Evolutionary conservation across 768 basidiomycete species (phyloP), one percentile per base, ranked within the genome.

Genomic region (Collybiopsis confluens): DNA sequence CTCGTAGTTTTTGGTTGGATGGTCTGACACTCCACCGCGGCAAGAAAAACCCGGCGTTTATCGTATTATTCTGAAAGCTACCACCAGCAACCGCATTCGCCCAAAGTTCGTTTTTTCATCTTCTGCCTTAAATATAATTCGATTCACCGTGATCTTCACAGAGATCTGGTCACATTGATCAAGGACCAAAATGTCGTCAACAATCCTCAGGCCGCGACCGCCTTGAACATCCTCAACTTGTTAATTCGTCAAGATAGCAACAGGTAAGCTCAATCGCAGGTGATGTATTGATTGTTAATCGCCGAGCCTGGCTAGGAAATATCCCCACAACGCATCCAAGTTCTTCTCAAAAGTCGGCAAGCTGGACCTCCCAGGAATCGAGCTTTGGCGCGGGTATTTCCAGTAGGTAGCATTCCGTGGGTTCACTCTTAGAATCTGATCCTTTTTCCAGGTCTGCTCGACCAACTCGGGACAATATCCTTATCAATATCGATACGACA

Each of bases 161-260:
- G 60, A 68, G n/a, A 18, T 59, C 47, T 27, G 68, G 23, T 67
- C 71, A 24, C 37, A 27, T 28, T 41, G 15, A 45, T 33, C 18
- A 16, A 45, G 4, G n/a, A 35, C 15, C 37, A 52, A n/a, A 30
- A n/a, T 3, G 38, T 40, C 6, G 26, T 30, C 15, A 36, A 45
- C 18, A 36, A 53, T 26, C 30, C 43, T 33, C 27, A 45, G 16
- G 43, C 24, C 8, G 23, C 20, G 1, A 67, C 68, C 2, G 78
- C 79, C 0, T 68, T 72, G 0, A 82, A 77, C 35, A 59, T 82
- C 1, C 52, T 82, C 0, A 79, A 82, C 42, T 62, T 82, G 1
- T 68, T 82, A 10, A 55, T 82, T 1, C 71, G 78, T 0, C 79
- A 81, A 49, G 71, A 64, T 0, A 69, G 73, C 0, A 80, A 81